Conservation (phyloP, 2,329 filamentous ascomycete genomes). For the Calonectria crousiana region DNA sequence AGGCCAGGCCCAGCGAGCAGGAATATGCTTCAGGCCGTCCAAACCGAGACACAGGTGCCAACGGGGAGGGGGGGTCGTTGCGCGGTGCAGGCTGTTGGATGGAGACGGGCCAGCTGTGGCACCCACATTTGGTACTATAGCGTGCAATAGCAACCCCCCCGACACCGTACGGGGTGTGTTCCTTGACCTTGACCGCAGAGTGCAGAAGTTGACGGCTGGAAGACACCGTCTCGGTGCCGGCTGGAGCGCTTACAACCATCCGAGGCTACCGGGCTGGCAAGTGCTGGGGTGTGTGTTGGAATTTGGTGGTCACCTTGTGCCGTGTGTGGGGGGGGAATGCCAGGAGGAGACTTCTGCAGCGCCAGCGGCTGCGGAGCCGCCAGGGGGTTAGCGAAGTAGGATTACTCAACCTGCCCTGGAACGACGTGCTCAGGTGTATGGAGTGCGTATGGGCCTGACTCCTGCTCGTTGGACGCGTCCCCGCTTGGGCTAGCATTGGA, state of each 20-base stretch:
- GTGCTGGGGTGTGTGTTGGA: constrained; percentile 3
- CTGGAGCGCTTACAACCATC: constrained; percentile 4
- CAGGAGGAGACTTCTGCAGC: constrained; percentile 4
- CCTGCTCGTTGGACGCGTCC: not conserved
- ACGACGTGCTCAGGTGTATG: constrained; percentile 11
- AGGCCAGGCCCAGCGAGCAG: not conserved
- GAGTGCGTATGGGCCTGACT: not conserved
- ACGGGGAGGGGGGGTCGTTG: constrained; percentile 5
- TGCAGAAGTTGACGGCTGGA: not conserved
- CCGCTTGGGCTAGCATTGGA: not conserved
- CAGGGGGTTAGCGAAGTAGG: constrained; percentile 6
- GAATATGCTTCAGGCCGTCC: constrained; percentile 12
- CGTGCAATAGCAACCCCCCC: not conserved
- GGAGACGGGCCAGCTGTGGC: not conserved
- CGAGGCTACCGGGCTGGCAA: not conserved
- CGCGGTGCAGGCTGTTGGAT: not conserved
- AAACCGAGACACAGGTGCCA: not conserved
- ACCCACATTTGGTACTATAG: not conserved
- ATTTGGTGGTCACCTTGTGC: not conserved
- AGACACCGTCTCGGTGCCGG: constrained; percentile 3
- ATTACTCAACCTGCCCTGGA: constrained; percentile 1
- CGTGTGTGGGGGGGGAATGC: not conserved
- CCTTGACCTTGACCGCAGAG: not conserved
- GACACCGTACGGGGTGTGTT: not conserved
- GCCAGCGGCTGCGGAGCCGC: constrained; percentile 1